Evolutionary conservation across 2,329 filamentous ascomycete species (phyloP).

Genomic region (Cryphonectria naterciae): DNA sequence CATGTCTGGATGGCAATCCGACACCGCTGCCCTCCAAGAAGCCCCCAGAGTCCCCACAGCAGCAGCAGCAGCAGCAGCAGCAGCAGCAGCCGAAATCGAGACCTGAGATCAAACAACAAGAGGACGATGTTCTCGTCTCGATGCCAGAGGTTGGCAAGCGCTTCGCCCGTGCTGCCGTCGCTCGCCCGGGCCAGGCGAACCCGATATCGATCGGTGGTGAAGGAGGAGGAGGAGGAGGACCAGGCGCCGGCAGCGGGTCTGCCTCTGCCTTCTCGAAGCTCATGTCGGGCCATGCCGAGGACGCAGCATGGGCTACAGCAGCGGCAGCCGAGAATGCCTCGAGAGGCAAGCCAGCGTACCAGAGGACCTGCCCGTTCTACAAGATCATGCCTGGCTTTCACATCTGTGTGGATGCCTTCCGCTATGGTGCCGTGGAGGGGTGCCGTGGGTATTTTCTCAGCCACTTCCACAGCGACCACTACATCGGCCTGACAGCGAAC

Average conservation of each 20-base stretch:
- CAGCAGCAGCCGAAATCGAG: constrained; percentile 23
- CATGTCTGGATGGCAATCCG: constrained; percentile 83
- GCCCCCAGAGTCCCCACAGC: constrained; percentile 28
- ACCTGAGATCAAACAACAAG: constrained; percentile 21
- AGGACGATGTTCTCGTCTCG: constrained; percentile 36
- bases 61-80: constrained; percentile 1
- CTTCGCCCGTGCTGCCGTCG: constrained; percentile 69
- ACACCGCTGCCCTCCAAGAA: constrained; percentile 53
- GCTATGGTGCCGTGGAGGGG: constrained; percentile 90
- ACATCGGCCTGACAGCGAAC: constrained; percentile 83
- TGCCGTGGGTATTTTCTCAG: constrained; percentile 96
- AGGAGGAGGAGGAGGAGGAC: constrained; percentile 3
- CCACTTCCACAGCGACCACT: constrained; percentile 98
- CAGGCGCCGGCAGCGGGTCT: constrained; percentile 37
- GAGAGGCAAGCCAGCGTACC: constrained; percentile 82
- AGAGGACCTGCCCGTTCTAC: constrained; percentile 95
- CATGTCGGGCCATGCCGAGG: constrained; percentile 91
- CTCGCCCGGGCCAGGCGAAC: constrained; percentile 79
- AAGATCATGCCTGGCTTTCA: constrained; percentile 94
- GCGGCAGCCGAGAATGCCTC: constrained; percentile 78
- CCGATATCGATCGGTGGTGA: constrained; percentile 65
- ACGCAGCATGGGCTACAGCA: constrained; percentile 85
- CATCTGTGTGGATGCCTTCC: constrained; percentile 94
- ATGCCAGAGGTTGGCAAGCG: constrained; percentile 54
- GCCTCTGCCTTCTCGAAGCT: constrained; percentile 86